Conservation (phyloP, 108 stramenopile genomes). For the Skeletonema costatum region DNA sequence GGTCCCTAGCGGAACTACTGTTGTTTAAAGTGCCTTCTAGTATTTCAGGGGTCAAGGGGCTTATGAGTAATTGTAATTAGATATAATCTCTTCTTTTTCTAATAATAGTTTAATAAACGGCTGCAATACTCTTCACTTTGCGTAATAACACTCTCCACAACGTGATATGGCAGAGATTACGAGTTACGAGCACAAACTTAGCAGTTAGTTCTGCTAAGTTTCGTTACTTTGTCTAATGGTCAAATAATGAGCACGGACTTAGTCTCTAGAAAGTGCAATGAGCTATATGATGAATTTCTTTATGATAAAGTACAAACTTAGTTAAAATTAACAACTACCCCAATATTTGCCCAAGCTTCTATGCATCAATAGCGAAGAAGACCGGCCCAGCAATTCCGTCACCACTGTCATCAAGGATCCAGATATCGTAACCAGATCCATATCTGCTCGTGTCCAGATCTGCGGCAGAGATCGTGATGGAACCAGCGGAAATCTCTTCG, state of each 20-base stretch:
- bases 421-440: slow-evolving; percentile 8
- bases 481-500: not conserved
- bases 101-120: no score
- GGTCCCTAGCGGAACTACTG: slow-evolving; percentile 2
- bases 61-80: not conserved
- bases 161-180: no score
- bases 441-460: not conserved
- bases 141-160: no score
- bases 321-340: not conserved
- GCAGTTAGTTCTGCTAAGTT: no score
- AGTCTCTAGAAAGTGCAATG: no score
- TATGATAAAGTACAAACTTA: not conserved
- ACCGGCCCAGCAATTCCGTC: slow-evolving; percentile 10
- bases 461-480: not conserved
- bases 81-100: not conserved
- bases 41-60: not conserved
- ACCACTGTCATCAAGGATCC: slow-evolving; percentile 7
- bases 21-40: not conserved
- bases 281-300: no score
- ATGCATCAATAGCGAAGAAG: not conserved
- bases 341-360: not conserved
- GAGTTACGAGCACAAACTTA: no score
- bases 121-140: no score
- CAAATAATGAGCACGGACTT: no score
- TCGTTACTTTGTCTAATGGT: no score